Evolutionary conservation across 2,329 filamentous ascomycete species (phyloP), one percentile per base, ranked within the genome.

Genomic region (Aschersonia sp.): DNA sequence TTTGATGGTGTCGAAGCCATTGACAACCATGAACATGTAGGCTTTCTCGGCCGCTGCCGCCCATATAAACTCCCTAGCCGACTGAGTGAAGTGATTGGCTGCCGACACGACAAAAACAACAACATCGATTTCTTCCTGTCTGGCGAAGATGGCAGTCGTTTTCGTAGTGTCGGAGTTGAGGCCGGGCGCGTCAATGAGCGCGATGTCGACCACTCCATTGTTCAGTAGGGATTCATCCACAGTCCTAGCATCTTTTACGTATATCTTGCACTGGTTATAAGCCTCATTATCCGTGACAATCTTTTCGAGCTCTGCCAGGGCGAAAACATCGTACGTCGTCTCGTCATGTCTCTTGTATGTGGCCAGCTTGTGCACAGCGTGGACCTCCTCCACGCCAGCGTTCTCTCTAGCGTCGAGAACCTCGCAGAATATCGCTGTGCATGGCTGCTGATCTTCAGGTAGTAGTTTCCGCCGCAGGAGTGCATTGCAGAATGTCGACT

Each of bases 401-500:
- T 98, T 98, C 61, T 95, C 88, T 53, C 87, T 79, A 5, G 86
- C 84, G 64, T 98, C 89, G 49, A 98, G 66, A 2, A 98, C 92
- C 62, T 98, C 92, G 62, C 92, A 98, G 67, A 98, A 98, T 49
- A 98, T 95, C 65, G 87, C 92, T 2, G 92, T 98, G 65, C 92
- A 98, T 2, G 92, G 92, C 61, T 97, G 92, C 63, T 98, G 90
- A 57, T 98, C 92, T 65, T 97, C 92, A 0, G 92, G 92, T 4
- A 98, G 68, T 31, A 98, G 78, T 65, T 97, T 97, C 52, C 89
- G 80, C 51, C 92, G 83, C 41, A 98, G 68, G 2, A 98, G 71
- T n/a, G 92, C 92, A 64, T 98, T 98, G 69, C 92, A 98, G 58
- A 98, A 98, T 1, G 92, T 98, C 4, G 92, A 98, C 62, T 98